Percentiles rank a stretch among this genome's conserved stretches.
These are phyloP conservation scores for Chaetomium globosum DNA, from an alignment of 2,329 filamentous ascomycete genomes.

Conservation along the genomic window DNA sequence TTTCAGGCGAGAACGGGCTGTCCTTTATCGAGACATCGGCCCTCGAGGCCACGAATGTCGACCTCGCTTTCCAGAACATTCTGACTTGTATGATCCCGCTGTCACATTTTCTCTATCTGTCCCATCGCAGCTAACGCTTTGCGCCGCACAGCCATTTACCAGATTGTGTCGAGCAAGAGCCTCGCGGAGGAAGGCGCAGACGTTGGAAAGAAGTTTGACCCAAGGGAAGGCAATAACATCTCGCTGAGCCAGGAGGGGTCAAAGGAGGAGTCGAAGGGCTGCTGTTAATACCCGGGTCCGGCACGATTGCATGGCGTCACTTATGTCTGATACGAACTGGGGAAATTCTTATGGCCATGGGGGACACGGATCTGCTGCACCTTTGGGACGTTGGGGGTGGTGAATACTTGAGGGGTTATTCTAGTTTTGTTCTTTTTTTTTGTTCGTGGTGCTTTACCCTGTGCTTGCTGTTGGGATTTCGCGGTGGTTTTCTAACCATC, in stretches of 20 bases:
- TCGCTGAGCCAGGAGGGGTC: constrained; percentile 74
- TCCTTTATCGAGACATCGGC: constrained; percentile 99
- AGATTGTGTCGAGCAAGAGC: constrained; percentile 97
- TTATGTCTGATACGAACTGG: constrained; percentile 40
- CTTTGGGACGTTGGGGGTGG: constrained; percentile 32
- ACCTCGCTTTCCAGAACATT: constrained; percentile 99
- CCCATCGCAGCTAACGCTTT: constrained; percentile 15
- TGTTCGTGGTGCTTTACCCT: constrained; percentile 31
- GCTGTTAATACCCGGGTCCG: constrained; percentile 36
- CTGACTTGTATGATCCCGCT: constrained; percentile 73
- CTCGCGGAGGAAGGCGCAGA: constrained; percentile 85
- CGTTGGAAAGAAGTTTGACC: constrained; percentile 70
- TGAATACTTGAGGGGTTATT: constrained; percentile 31
- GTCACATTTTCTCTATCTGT: not conserved
- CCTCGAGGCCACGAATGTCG: constrained; percentile 97
- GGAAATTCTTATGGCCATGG: constrained; percentile 37
- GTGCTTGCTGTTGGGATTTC: constrained; percentile 32
- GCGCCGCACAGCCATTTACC: constrained; percentile 83
- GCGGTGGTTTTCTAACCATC: constrained; percentile 29
- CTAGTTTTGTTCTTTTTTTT: constrained; percentile 32
- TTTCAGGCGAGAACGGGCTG: constrained; percentile 87
- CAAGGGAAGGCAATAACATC: constrained; percentile 68
- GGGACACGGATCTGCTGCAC: constrained; percentile 37
- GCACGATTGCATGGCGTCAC: constrained; percentile 41
- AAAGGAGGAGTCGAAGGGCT: constrained; percentile 36